phyloP scores from a whole-genome alignment of 306 rosid species.

The Cucumis hystrix region DNA sequence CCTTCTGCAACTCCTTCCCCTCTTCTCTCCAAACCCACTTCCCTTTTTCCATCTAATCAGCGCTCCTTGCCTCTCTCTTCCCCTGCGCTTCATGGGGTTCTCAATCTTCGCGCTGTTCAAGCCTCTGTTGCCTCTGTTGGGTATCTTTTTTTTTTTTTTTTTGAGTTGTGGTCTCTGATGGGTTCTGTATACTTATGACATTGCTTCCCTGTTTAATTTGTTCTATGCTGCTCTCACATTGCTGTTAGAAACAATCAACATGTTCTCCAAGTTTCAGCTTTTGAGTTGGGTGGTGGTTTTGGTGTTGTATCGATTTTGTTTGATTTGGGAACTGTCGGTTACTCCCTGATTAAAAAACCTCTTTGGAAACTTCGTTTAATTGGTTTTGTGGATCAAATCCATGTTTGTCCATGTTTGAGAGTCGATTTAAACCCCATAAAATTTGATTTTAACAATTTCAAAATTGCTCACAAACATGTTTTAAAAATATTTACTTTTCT shows the following conservation, averaged over 20 bases:
- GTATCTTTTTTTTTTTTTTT: not conserved
- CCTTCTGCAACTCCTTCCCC: not conserved
- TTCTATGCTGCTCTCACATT: no score
- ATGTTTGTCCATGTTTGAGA: no score
- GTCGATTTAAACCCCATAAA: no score
- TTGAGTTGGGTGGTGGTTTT: not conserved
- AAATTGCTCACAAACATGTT: no score
- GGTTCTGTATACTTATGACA: not conserved
- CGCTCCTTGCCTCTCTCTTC: not conserved
- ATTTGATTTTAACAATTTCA: no score
- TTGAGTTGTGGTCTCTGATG: not conserved
- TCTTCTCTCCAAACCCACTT: conserved; percentile 1
- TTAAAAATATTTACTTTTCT: not conserved
- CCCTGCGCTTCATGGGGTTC: not conserved
- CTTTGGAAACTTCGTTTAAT: no score
- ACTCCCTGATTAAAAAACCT: not conserved
- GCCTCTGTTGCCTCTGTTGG: conserved; percentile 4
- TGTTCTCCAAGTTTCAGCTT: not conserved
- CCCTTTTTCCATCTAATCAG: not conserved
- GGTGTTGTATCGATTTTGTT: not conserved
- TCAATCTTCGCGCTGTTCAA: not conserved
- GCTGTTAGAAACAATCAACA: not conserved
- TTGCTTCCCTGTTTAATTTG: no score
- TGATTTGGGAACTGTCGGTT: not conserved
- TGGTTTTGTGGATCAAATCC: no score